phyloP scores from a whole-genome alignment of 345 rosid species.

The Sapria himalayana region DNA sequence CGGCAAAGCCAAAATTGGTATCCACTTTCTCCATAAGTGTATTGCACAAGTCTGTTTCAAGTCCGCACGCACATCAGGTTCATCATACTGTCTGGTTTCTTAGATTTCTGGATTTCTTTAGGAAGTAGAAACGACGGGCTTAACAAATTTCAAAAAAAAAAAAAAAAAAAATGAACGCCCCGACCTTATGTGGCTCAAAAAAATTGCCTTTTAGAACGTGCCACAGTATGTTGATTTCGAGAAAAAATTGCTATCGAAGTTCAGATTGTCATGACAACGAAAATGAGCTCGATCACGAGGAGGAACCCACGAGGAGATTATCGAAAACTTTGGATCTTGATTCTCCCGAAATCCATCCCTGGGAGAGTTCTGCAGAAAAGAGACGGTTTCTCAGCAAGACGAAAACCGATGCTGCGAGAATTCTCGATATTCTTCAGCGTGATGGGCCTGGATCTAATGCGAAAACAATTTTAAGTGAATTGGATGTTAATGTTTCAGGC shows the following conservation, averaged over 20 bases:
- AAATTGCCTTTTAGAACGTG: too few species aligned
- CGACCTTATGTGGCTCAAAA: slow-evolving; percentile 23
- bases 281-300: slow-evolving; percentile 23
- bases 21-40: too few species aligned
- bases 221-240: slow-evolving; percentile 14
- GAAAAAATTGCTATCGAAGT: slow-evolving; percentile 21
- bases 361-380: slow-evolving; percentile 9
- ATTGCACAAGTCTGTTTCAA: too few species aligned
- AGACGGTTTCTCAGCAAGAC: slow-evolving; percentile 17
- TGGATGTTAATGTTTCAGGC: slow-evolving; percentile 42
- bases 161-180: slow-evolving; percentile 36
- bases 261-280: slow-evolving; percentile 14
- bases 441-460: slow-evolving; percentile 46
- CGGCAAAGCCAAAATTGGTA: too few species aligned
- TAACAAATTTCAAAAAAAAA: too few species aligned
- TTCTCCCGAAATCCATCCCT: slow-evolving; percentile 8
- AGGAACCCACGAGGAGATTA: slow-evolving; percentile 33
- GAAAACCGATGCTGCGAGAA: slow-evolving; percentile 25
- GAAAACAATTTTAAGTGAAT: slow-evolving; percentile 25
- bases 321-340: slow-evolving; percentile 21
- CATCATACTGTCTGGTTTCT: too few species aligned
- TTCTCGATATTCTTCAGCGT: slow-evolving; percentile 33
- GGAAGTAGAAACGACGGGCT: slow-evolving; percentile 25
- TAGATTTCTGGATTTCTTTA: slow-evolving; percentile 7
- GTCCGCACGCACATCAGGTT: too few species aligned